Base-by-base conservation (phyloP, 148 eudicot genomes). In the Amaranthus hypochondriacus region DNA sequence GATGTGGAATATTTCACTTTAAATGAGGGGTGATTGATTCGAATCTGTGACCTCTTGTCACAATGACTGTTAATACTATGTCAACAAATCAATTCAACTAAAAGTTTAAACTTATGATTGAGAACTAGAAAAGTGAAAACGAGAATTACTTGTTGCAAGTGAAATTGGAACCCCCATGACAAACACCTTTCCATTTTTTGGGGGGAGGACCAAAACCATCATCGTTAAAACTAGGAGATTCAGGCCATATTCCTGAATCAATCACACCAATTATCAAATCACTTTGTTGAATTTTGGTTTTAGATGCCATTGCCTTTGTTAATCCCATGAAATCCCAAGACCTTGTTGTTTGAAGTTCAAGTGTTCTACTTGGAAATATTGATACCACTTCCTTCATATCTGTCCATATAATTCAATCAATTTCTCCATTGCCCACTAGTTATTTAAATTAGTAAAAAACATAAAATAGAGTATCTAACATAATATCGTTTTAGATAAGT, bases 301-400 rank as follows among this genome's bases (percentile, higher is more conserved):
- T 65, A 12, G 70, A 75, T 4, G 61, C 62, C 21, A 72, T 58
- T 12, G 49, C 69, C 53, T 75, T 64, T 0, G 79, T 49, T 0
- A 90, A 62, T 28, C 92, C 92, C 76, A 85, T 66, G 67, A 82
- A 85, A 71, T 90, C 89, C 96, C 96, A 90, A 0, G 96, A 90
- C 69, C 87, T 82, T 61, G 92, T 90, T 3, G 96, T 90, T 13
- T 80, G 84, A 69, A 78, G 82, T 7, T 83, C 55, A 10, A 84
- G 78, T 42, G 70, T 83, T 72, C 55, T 75, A 48, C 88, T 80
- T 9, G 86, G 85, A 56, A 89, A 87, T 8, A 84, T 82, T 11
- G 90, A 83, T 12, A 84, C 77, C 9, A 89, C 90, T 60, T 62
- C 84, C 8, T 82, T 73, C 70, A 57, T 50, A 15, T 70, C 90